phyloP scores from a whole-genome alignment of 139 green algal species.

The Helicosporidium sp. region DNA sequence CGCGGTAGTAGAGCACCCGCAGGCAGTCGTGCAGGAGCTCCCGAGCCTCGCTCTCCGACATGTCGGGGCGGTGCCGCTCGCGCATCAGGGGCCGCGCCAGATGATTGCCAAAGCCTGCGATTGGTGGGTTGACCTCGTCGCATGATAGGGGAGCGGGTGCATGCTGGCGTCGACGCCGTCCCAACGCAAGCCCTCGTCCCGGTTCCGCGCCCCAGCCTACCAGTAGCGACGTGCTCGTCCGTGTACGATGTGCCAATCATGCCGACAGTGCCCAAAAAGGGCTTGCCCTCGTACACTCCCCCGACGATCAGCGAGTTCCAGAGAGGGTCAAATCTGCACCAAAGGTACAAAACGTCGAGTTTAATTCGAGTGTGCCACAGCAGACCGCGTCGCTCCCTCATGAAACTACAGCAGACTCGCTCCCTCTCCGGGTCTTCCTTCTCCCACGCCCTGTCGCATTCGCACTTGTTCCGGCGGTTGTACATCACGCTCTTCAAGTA shows the following conservation, averaged over 20 bases:
- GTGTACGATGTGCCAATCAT: constrained; percentile 87
- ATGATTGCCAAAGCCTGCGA: constrained; percentile 74
- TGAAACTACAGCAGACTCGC: no score
- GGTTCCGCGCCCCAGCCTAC: not conserved
- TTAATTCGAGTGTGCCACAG: no score
- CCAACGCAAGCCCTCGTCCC: not conserved
- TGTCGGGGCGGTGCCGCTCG: constrained; percentile 63
- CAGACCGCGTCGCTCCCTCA: no score
- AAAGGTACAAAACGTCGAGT: no score
- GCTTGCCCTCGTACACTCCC: constrained; percentile 40
- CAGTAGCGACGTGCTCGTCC: constrained; percentile 29
- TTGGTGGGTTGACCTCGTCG: no score
- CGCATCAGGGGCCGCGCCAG: constrained; percentile 81
- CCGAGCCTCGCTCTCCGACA: constrained; percentile 70
- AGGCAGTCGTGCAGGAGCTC: constrained; percentile 69
- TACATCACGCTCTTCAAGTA: constrained; percentile 92
- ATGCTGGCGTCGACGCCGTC: no score
- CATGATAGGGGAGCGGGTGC: no score
- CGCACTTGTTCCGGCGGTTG: constrained; percentile 66
- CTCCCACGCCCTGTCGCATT: not conserved
- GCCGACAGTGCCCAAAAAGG: constrained; percentile 64
- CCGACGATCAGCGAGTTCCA: constrained; percentile 91
- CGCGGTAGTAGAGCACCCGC: constrained; percentile 83
- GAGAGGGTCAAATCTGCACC: constrained; percentile 81
- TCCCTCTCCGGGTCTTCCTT: no score